phyloP scores from a whole-genome alignment of 2,329 filamentous ascomycete genomes.

The Monilinia fructicola region DNA sequence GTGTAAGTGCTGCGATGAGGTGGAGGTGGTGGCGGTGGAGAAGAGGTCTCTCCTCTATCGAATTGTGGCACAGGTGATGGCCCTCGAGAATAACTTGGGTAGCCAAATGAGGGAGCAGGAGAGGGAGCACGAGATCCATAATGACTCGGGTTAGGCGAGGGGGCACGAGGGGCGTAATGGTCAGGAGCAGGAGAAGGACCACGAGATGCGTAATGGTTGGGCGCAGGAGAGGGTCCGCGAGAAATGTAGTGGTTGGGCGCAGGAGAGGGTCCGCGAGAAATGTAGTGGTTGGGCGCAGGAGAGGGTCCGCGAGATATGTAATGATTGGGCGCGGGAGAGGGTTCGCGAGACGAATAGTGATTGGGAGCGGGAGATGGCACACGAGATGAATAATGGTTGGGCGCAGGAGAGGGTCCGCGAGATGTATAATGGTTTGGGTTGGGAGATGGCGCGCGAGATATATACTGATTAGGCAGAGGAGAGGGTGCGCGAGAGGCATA shows the following conservation, averaged over 20 bases:
- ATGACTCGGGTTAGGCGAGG: slow-evolving; percentile 38
- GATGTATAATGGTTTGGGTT: slow-evolving; percentile 39
- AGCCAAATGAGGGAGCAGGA: slow-evolving; percentile 36
- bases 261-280: slow-evolving; percentile 36
- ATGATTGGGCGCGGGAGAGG: background rate
- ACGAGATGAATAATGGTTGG: background rate
- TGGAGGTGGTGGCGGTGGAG: slow-evolving; percentile 77
- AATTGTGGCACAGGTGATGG: slow-evolving; percentile 43
- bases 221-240: slow-evolving; percentile 4
- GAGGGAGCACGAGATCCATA: slow-evolving; percentile 43
- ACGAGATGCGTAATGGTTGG: background rate
- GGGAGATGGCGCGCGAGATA: slow-evolving; percentile 42
- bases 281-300: slow-evolving; percentile 37
- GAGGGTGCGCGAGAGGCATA: slow-evolving; percentile 7
- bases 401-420: slow-evolving; percentile 34
- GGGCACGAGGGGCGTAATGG: slow-evolving; percentile 37
- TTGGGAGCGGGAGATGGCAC: slow-evolving; percentile 30
- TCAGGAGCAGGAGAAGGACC: slow-evolving; percentile 29
- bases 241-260: background rate
- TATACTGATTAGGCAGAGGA: slow-evolving; percentile 34
- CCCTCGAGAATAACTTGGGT: slow-evolving; percentile 42
- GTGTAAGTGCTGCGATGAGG: slow-evolving; percentile 69
- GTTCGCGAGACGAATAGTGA: slow-evolving; percentile 1
- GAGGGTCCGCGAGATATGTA: slow-evolving; percentile 9
- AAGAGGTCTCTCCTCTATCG: slow-evolving; percentile 39